Evolutionary conservation across 495 filamentous ascomycete genomes (phyloP).

Genomic region (Amniculicola lignicola): DNA sequence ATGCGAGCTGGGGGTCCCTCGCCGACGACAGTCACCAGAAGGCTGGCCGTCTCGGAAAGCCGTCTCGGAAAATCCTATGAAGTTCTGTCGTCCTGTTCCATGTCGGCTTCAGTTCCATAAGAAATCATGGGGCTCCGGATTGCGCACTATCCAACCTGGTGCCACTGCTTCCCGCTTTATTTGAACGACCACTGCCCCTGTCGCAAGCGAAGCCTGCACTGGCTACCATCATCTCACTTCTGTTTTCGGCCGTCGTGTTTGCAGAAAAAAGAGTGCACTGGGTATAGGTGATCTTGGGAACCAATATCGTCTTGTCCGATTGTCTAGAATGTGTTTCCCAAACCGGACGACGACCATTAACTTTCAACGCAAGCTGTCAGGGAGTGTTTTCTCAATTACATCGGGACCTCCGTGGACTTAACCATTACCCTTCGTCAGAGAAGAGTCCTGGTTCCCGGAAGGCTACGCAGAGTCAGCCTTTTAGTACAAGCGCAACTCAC

Average conservation of each 20-base stretch:
- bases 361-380: too few species aligned
- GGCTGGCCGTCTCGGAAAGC: too few species aligned
- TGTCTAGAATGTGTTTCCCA: too few species aligned
- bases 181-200: too few species aligned
- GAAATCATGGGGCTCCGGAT: constrained; percentile 48
- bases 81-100: constrained; percentile 43
- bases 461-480: constrained; percentile 30
- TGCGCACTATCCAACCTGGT: constrained; percentile 43
- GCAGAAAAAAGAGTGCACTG: constrained; percentile 51
- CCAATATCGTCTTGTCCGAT: too few species aligned
- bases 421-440: constrained; percentile 44
- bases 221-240: constrained; percentile 50
- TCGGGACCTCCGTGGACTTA: constrained; percentile 53
- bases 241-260: constrained; percentile 55
- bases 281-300: constrained; percentile 51
- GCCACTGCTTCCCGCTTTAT: constrained; percentile 46
- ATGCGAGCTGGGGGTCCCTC: too few species aligned
- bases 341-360: too few species aligned
- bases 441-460: constrained; percentile 25
- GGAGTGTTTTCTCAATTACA: constrained; percentile 41
- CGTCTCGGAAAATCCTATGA: constrained; percentile 1
- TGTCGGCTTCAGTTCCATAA: constrained; percentile 54
- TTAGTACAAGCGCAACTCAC: too few species aligned
- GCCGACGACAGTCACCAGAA: constrained; percentile 13
- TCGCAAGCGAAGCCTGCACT: constrained; percentile 43